Percentiles rank a stretch among this genome's conserved stretches.
Evolutionary conservation across 1,139 yeast genomes (phyloP).

Genomic region (Saccharomyces uvarum): DNA sequence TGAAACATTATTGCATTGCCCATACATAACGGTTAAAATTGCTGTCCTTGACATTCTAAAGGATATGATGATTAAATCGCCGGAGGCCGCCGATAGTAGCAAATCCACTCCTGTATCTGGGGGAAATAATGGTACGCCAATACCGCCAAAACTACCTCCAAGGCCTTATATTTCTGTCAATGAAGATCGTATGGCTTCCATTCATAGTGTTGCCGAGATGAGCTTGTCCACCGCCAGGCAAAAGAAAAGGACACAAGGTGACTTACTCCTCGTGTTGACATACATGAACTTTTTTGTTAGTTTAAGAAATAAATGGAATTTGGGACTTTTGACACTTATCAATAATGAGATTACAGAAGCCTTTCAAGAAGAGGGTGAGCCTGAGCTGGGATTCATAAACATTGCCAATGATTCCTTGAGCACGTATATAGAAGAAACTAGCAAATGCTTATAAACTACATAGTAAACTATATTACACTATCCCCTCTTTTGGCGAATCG

Average conservation of each 20-base stretch:
- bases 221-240: constrained; percentile 12
- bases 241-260: constrained; percentile 7
- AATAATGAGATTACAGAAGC: constrained; percentile 11
- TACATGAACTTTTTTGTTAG: constrained; percentile 25
- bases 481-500: neutral
- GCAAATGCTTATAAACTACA: neutral
- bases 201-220: constrained; percentile 25
- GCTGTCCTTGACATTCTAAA: constrained; percentile 61
- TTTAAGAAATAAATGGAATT: constrained; percentile 25
- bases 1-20: constrained; percentile 64
- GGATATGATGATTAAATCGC: constrained; percentile 42
- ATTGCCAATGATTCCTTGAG: constrained; percentile 21
- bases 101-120: neutral
- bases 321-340: constrained; percentile 13
- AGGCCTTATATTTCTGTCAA: constrained; percentile 23
- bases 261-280: constrained; percentile 17
- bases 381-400: constrained; percentile 24
- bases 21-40: constrained; percentile 52
- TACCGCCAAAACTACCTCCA: constrained; percentile 23
- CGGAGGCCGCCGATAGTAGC: constrained; percentile 1
- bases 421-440: constrained; percentile 3
- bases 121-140: neutral
- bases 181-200: constrained; percentile 27
- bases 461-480: neutral
- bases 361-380: constrained; percentile 11